Evolutionary conservation across 2,329 filamentous ascomycete genomes (phyloP), one percentile per base, ranked within the genome.

Genomic region (Didymosphaeria variabile): DNA sequence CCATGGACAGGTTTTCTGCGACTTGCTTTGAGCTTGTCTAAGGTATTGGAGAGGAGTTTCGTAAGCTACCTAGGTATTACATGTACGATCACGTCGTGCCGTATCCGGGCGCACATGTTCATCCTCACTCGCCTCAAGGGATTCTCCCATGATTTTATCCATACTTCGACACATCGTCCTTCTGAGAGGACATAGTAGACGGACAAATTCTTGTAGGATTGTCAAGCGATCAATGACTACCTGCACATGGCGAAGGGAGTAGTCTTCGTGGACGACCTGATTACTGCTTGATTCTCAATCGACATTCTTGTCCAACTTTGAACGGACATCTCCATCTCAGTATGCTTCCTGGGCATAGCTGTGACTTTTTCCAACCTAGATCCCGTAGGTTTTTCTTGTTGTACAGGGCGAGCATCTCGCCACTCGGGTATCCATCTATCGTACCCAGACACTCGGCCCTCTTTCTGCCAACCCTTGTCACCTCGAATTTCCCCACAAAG

Each of bases 371-470:
- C 42, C 46, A 15, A 13, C 49, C 44, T 31, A 59, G 31, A 6
- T 38, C 12, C 5, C 15, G 29, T 34, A 52, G 29, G 5, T 32
- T 13, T 19, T 23, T 40, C 29, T n/a, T 45, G 4, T 52, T 36
- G 52, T 59, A 53, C 38, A 15, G 10, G 5, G 46, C 55, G 13
- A 64, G 21, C 54, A 60, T 64, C 36, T 49, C 34, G 8, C 56
- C 23, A 60, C 57, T 5, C 42, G 19, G 17, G 57, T 9, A 40
- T 58, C 42, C 55, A 54, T 1, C 26, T 3, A 36, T 58, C 59
- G 7, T 49, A 7, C 8, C 7, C 6, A 12, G 17, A 8, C n/a
- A 29, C 34, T 21, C 40, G 45, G 12, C 34, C 50, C 13, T 60
- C 17, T 0, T 26, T 19, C 4, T 52, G 38, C 59, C 57, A 62